Base-by-base conservation (phyloP, 257 asterid species). In the Gentiana dahurica region DNA sequence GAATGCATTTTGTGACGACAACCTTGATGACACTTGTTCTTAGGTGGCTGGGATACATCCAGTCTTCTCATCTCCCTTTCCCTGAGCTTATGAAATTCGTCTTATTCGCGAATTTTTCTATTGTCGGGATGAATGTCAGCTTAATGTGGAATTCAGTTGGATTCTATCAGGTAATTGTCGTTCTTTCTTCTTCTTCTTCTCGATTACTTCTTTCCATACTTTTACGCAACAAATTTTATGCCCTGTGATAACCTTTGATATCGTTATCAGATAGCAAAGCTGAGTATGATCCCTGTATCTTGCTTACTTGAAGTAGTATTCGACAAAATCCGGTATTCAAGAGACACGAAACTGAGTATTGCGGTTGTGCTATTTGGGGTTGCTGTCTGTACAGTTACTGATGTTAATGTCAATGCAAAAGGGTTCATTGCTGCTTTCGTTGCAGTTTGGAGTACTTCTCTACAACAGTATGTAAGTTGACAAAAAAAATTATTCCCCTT, bases 131-230 rank as follows among this genome's bases (percentile, higher is more conserved):
- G 98, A 92, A 92, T 76, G 92, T 88, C 68, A 92, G 98, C 74
- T 71, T 92, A 54, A 92, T 92, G 98, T 92, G 98, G 98, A 92
- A 91, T 66, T 91, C 98, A 8, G 98, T 92, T 68, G 97, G 97
- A 77, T 88, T 85, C 71, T 88, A 92, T 81, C 98, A 92, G 98
- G 98, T 92, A 76, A 62, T 63, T 53, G 44, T 51, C 32, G 51
- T 62, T 61, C 34, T 53, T 58, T 37, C 45, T 49, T 11, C 43
- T 53, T 62, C 9, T 24, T 32, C 15, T 15, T 9, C 10, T 39
- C 12, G 4, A 4, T n/a, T 49, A 49, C 2, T 13, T 49, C 15
- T 52, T 34, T 34, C 24, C 55, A 24, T 55, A 12, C 45, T 53
- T 34, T 8, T 38, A 4, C 4, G 6, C 24, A 13, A 10, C 2